A percentile compares a stretch with the other conserved stretches of the same genome.
phyloP scores from a whole-genome alignment of 345 rosid species.

The Trapa bicornis region DNA sequence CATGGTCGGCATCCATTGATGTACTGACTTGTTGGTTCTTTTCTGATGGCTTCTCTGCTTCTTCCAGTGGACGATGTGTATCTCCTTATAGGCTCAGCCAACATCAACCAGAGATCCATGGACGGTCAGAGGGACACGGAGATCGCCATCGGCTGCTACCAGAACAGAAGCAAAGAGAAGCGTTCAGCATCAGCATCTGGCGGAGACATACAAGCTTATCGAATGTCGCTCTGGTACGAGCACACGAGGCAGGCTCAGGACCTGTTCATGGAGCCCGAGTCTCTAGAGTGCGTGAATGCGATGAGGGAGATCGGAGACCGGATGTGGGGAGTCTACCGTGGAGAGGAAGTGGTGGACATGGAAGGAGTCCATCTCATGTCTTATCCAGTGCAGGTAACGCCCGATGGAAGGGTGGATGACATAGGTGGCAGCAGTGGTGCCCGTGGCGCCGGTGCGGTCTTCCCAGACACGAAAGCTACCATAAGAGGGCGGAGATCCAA shows the following conservation, averaged over 20 bases:
- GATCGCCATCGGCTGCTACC: conserved; percentile 71
- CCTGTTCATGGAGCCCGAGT: conserved; percentile 37
- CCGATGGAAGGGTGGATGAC: conserved; percentile 47
- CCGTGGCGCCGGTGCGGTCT: conserved; percentile 4
- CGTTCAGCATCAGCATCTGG: not conserved
- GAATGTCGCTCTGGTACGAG: conserved; percentile 68
- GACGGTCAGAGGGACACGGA: conserved; percentile 82
- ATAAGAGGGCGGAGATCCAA: conserved; percentile 64
- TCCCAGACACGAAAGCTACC: conserved; percentile 69
- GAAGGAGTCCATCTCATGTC: conserved; percentile 56
- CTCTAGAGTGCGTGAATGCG: conserved; percentile 42
- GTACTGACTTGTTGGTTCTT: not conserved
- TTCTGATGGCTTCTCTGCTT: not conserved
- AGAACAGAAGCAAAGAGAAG: conserved; percentile 10
- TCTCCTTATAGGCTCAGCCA: conserved; percentile 69
- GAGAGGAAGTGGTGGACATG: conserved; percentile 64
- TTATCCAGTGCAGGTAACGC: conserved; percentile 44
- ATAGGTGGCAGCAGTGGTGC: conserved; percentile 15
- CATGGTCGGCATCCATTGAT: not conserved
- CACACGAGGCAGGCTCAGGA: conserved; percentile 41
- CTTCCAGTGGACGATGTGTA: conserved; percentile 58
- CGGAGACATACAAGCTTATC: conserved; percentile 32
- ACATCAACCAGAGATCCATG: conserved; percentile 85
- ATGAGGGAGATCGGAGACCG: conserved; percentile 37
- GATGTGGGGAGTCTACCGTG: conserved; percentile 64